Base-by-base conservation (phyloP, 140 eudicot species). In the Senecio squalidus region DNA sequence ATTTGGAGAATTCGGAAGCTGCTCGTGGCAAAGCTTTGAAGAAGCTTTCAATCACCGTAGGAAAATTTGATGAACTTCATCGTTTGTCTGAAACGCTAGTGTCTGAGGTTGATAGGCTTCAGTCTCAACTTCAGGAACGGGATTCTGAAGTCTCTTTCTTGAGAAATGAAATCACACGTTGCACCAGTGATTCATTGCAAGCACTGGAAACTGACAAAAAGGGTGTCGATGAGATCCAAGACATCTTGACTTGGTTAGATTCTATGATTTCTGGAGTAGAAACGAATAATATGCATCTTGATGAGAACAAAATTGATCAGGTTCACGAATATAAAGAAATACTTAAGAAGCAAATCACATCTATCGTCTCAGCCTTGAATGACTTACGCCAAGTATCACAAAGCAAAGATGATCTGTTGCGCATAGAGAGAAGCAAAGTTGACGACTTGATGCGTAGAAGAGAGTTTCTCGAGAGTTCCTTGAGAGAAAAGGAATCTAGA, bases 11-110 rank as follows among this genome's bases (percentile, higher is more conserved):
- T 58, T 65, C 84, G 28, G 98, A 81, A 67, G 69, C 84, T 64
- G 84, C 98, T 53, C 98, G 90, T 38, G 86, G 84, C 23, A 91
- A 86, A 84, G 84, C 94, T 60, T 22, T 76, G 58, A 91, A 87
- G 71, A 91, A 86, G 74, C 94, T 86, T 66, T 81, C 94, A 10
- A 62, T 77, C 20, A 87, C 98, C 24, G 95, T 86, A 62, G 71
- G 59, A 79, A 91, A 84, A 52, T 91, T 91, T 73, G 98, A 91
- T 70, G 98, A 91, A 74, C 91, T 91, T 66, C 98, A 91, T 56
- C 72, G 67, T 62, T 71, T 91, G 41, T 91, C 98, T 38, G 92
- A 77, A 67, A 80, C 70, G 69, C 95, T 91, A 24, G 84, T 91
- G 22, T 76, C 94, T 33, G 98, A 91, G 73, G 89, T 91, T 73